Evolutionary conservation across 1,139 yeast genomes (phyloP), one percentile per base, ranked within the genome.

Genomic region (Debaryomycetaceae sp.): DNA sequence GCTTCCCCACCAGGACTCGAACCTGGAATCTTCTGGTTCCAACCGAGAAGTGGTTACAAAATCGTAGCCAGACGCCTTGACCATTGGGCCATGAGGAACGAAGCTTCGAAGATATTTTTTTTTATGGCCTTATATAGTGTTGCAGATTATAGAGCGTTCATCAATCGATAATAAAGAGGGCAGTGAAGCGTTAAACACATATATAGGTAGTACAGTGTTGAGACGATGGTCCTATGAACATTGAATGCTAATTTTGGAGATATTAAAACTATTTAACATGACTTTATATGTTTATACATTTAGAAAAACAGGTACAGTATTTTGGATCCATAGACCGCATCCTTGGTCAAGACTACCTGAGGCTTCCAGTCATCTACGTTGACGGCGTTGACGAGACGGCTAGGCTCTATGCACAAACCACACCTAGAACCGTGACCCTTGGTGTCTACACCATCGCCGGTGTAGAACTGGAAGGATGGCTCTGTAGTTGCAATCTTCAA

Each of bases 1-100:
- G 75, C 89, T 83, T 83, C 89, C 89, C 87, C 89, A 83, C 88
- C 88, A 83, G 89, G 89, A 83, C 83, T 83, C 87, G 89, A 83
- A 83, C 89, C 91, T 83, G 38, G 38, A 39, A 39, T 39, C 41
- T 35, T 39, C 38, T 39, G 41, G 38, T 39, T 39, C 41, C 82
- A 58, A 48, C 50, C 54, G 48, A 37, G 73, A 67, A 67, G 73
- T 67, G 72, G 70, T 59, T 66, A 65, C 71, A 51, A 45, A 59
- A 63, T 67, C 75, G 75, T 69, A 70, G 75, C 74, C 75, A 69
- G 75, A 70, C 75, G 75, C 75, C 75, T 69, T 70, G 73, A 70
- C 75, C 75, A 69, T 70, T 70, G 75, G 75, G 75, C 75, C 75
- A 70, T 69, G 75, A 69, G 75, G 75, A 69, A 70, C 74, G 73